A percentile compares a stretch with the other conserved stretches of the same genome.
Evolutionary conservation across 805 yeast species (phyloP).

Genomic region (Jamesozyma piceae): DNA sequence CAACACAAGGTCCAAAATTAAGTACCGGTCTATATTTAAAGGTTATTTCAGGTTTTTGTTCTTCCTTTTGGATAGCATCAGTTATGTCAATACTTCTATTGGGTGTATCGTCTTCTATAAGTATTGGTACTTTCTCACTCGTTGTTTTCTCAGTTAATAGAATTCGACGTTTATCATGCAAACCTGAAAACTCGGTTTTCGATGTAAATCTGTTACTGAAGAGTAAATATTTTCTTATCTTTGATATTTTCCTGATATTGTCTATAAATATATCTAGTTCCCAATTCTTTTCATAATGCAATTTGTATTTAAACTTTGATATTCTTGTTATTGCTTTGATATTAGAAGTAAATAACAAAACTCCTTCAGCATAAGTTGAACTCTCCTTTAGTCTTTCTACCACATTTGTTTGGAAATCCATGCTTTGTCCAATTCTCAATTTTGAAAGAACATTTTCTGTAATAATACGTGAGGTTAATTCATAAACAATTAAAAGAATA

Average conservation of each 20-base stretch:
- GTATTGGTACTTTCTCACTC: not conserved
- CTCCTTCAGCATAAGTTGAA: not conserved
- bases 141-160: constrained; percentile 2
- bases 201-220: constrained; percentile 6
- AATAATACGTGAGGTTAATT: constrained; percentile 18
- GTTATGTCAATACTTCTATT: not conserved
- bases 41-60: constrained; percentile 18
- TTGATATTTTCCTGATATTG: constrained; percentile 17
- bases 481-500: constrained; percentile 21
- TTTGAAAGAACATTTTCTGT: constrained; percentile 16
- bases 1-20: constrained; percentile 22
- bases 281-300: constrained; percentile 25
- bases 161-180: constrained; percentile 3
- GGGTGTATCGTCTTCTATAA: not conserved
- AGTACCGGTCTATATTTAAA: constrained; percentile 17
- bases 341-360: constrained; percentile 8
- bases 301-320: constrained; percentile 19
- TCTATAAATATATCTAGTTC: constrained; percentile 24
- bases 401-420: constrained; percentile 16
- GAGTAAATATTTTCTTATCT: constrained; percentile 19
- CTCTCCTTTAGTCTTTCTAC: constrained; percentile 7
- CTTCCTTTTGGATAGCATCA: not conserved
- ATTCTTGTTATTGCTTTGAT: constrained; percentile 20
- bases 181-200: not conserved
- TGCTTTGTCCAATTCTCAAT: constrained; percentile 18